Conservation (phyloP, 2,329 filamentous ascomycete species). For the Lasiodiplodia citricola region DNA sequence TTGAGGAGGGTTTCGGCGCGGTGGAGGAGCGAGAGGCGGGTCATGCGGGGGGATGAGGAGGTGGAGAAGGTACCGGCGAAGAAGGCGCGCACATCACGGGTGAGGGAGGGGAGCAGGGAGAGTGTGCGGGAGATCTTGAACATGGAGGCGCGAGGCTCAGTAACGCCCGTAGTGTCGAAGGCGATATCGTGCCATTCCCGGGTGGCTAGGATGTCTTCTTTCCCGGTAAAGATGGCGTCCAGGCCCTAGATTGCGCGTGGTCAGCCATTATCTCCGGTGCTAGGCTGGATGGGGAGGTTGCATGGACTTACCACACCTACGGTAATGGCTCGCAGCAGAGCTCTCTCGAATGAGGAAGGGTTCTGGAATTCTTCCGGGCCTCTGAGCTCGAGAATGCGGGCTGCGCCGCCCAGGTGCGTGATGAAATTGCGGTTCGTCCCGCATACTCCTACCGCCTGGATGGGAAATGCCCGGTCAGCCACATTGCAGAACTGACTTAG, state of each 20-base stretch:
- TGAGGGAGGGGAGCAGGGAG: slow-evolving; percentile 3
- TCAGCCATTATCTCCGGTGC: not conserved
- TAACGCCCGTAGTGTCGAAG: slow-evolving; percentile 38
- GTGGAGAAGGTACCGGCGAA: not conserved
- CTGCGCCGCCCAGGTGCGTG: slow-evolving; percentile 24
- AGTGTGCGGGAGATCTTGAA: slow-evolving; percentile 15
- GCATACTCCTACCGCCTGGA: slow-evolving; percentile 12
- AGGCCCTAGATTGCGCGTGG: slow-evolving; percentile 2
- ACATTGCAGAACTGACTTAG: no score
- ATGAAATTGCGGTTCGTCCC: slow-evolving; percentile 25
- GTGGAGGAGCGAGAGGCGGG: not conserved
- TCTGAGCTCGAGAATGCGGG: slow-evolving; percentile 14
- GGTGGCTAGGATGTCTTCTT: slow-evolving; percentile 33
- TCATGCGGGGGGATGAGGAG: not conserved
- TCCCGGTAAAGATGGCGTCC: slow-evolving; percentile 18
- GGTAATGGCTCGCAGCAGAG: slow-evolving; percentile 20
- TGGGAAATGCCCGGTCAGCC: not conserved
- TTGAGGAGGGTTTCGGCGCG: slow-evolving; percentile 1
- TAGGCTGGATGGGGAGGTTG: not conserved
- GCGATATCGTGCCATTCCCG: slow-evolving; percentile 41
- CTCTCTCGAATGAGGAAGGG: slow-evolving; percentile 21
- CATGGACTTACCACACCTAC: slow-evolving; percentile 21
- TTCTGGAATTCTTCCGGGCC: slow-evolving; percentile 12
- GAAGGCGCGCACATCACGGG: slow-evolving; percentile 13
- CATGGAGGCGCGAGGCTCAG: slow-evolving; percentile 15